A percentile compares a stretch with the other conserved stretches of the same genome.
phyloP scores from a whole-genome alignment of 495 filamentous ascomycete species.

The Lasiosphaeria ovina region DNA sequence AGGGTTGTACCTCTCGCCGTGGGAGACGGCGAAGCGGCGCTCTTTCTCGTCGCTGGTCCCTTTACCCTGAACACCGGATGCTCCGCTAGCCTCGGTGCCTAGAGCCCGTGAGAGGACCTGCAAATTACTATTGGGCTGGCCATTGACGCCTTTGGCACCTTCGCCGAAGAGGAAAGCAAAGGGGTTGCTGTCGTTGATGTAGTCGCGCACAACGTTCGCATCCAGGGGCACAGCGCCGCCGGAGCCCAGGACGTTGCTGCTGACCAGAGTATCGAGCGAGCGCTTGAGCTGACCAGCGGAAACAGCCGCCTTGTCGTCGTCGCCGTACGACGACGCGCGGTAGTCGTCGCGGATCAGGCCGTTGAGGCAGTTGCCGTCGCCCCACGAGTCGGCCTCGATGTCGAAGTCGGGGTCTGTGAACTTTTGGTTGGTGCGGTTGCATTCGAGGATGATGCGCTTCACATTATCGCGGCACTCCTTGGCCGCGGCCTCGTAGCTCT shows the following conservation, averaged over 20 bases:
- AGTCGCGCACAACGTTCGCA: conserved; percentile 45
- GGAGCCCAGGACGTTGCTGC: conserved; percentile 11
- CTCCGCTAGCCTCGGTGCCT: background rate
- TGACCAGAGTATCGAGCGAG: conserved; percentile 14
- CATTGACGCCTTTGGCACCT: background rate
- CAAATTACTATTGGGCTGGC: conserved; percentile 34
- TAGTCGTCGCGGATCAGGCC: conserved; percentile 19
- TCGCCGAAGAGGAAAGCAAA: conserved; percentile 4
- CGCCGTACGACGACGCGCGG: background rate
- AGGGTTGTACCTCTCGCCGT: conserved; percentile 18
- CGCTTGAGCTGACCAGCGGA: conserved; percentile 12
- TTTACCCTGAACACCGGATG: conserved; percentile 10
- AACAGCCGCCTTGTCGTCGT: conserved; percentile 4
- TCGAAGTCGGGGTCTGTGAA: conserved; percentile 78
- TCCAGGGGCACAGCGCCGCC: conserved; percentile 30
- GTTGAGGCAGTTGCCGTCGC: conserved; percentile 27
- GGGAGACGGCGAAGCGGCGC: conserved; percentile 6
- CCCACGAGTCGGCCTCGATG: conserved; percentile 62
- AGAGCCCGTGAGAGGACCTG: background rate
- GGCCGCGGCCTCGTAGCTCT: conserved; percentile 62
- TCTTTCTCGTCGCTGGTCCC: background rate
- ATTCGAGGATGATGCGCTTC: conserved; percentile 67
- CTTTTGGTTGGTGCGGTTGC: conserved; percentile 70
- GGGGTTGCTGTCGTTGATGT: conserved; percentile 13
- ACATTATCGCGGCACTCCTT: conserved; percentile 64